Conservation (phyloP, 208 protist genomes). For the Acanthamoeba triangularis region DNA sequence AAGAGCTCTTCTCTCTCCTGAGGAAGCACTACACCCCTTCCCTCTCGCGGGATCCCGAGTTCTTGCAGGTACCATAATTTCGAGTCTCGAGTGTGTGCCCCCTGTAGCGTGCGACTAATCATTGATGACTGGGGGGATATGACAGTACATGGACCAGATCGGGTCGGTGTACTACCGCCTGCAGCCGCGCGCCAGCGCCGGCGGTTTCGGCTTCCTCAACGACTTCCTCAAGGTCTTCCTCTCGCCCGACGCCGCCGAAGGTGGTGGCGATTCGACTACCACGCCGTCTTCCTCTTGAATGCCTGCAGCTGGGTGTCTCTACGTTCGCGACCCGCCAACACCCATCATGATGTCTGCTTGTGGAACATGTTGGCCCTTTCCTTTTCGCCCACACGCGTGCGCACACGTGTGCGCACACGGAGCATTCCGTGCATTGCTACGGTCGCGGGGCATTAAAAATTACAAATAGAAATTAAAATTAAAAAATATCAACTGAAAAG, state of each 20-base stretch:
- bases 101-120: not conserved
- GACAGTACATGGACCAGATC: slow-evolving; percentile 48
- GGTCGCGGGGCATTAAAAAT: too few relatives aligned
- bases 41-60: slow-evolving; percentile 21
- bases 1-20: not conserved
- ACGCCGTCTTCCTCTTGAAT: not conserved
- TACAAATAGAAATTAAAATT: too few relatives aligned
- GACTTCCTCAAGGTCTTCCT: slow-evolving; percentile 59
- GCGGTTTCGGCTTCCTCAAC: slow-evolving; percentile 34
- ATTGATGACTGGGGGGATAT: not conserved
- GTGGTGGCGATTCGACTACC: not conserved
- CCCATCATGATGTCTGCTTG: too few relatives aligned
- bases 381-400: too few relatives aligned
- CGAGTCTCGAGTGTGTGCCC: not conserved
- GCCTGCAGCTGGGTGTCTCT: too few relatives aligned
- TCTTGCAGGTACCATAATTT: not conserved
- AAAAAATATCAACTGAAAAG: too few relatives aligned
- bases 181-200: not conserved
- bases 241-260: not conserved
- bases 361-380: too few relatives aligned
- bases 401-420: too few relatives aligned
- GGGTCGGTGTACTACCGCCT: slow-evolving; percentile 33
- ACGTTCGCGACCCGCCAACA: too few relatives aligned
- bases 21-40: not conserved
- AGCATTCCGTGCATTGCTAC: too few relatives aligned